These are phyloP conservation scores for Fusarium anthophilum DNA, from an alignment of 2,329 filamentous ascomycete genomes.

Conservation along the genomic window DNA sequence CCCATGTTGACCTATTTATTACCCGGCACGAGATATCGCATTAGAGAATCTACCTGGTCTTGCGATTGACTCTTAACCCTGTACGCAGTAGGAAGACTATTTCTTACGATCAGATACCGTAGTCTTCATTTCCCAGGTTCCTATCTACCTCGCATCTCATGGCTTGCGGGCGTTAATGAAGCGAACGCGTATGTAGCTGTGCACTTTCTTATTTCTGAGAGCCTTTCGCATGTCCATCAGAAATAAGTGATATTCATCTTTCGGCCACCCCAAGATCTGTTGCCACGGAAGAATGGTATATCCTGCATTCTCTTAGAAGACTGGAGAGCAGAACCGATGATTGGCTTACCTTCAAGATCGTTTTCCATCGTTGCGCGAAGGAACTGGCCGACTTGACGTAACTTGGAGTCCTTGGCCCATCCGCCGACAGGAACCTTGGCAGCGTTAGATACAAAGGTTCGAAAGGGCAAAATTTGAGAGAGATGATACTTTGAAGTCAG, in stretches of 20 bases:
- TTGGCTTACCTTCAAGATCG: slow-evolving; percentile 13
- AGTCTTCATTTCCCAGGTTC: neutral
- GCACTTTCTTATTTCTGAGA: neutral
- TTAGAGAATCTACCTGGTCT: neutral
- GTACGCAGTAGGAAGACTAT: neutral
- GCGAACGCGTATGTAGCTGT: slow-evolving; percentile 9
- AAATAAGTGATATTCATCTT: slow-evolving; percentile 10
- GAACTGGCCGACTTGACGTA: slow-evolving; percentile 6
- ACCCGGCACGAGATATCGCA: neutral
- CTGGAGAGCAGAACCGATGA: fast-evolving
- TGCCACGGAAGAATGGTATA: slow-evolving; percentile 1
- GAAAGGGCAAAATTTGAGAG: too few relatives aligned
- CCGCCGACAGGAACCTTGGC: slow-evolving; percentile 1
- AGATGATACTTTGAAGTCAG: neutral
- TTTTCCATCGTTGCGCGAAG: slow-evolving; percentile 14
- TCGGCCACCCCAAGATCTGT: neutral
- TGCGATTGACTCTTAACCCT: neutral
- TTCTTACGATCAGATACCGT: neutral
- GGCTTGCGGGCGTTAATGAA: slow-evolving; percentile 8
- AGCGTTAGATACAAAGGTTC: neutral
- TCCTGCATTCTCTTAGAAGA: neutral
- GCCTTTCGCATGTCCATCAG: slow-evolving; percentile 3
- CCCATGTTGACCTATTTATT: neutral
- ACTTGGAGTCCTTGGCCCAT: slow-evolving; percentile 9
- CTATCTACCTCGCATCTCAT: fast-evolving